Base-by-base conservation (phyloP, 805 yeast genomes). In the Wickerhamiella spandovensis region DNA sequence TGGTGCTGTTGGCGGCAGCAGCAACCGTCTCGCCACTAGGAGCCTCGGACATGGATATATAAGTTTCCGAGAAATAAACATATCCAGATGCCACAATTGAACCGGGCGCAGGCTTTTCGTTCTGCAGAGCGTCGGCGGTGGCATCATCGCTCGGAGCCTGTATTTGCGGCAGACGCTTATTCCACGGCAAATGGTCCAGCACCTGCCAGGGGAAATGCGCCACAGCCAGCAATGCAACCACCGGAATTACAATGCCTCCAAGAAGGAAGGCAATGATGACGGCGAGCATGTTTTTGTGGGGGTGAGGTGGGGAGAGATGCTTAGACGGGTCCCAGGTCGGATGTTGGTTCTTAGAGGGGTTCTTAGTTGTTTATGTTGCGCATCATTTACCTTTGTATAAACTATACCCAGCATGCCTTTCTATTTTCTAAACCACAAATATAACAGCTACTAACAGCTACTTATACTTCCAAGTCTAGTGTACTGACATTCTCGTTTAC, bases 1-100 rank as follows among this genome's bases (percentile, higher is more conserved):
- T 35, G 17, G 17, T 15, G 39, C 20, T 35, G 7, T 8, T 35
- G 20, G 20, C 76, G 43, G 51, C 52, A 8, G 52, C 56, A 6
- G 46, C 45, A 41, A 25, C 43, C 23, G 48, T 28, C 30, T 48
- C 50, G n/a, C 23, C 54, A 87, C 67, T 95, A 94, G 85, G 8
- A 95, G 95, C 10, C 77, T 69, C 61, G 53, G 57, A 50, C 77
- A 56, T 66, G 41, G 48, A 48, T 18, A 54, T 43, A 44, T 42
- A 48, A n/a, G 44, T 21, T 6, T 54, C 52, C 24, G 60, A 50
- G 18, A 53, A 12, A 15, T 53, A 49, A 22, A 58, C 44, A 48
- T 52, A 54, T 25, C 57, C 48, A 12, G 46, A 21, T 3, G 57
- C 56, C 39, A 52, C 54, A 8, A 48, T 43, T 17, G 53, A 50